These are phyloP conservation scores for Euryodendron excelsum DNA, from an alignment of 148 eudicot species.

Conservation along the genomic window DNA sequence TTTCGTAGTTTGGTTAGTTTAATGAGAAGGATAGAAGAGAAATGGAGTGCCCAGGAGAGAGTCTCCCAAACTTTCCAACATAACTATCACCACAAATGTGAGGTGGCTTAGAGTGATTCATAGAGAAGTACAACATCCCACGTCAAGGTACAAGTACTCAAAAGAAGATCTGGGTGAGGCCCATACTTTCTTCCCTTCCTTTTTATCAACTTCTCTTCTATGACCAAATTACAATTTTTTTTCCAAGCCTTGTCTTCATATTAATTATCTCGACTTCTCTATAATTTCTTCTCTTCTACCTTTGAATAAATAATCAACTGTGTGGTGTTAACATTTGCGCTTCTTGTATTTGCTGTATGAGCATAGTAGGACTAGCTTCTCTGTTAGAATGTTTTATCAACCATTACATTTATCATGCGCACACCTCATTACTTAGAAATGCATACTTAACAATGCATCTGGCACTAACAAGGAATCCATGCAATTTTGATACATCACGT, in stretches of 20 bases:
- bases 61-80: too few relatives aligned
- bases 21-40: too few relatives aligned
- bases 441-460: neutral
- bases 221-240: too few relatives aligned
- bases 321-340: too few relatives aligned
- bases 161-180: neutral
- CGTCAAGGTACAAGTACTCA: neutral
- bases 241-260: too few relatives aligned
- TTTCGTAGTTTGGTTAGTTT: too few relatives aligned
- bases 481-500: neutral
- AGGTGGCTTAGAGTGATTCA: neutral
- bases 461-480: neutral
- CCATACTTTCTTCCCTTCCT: neutral
- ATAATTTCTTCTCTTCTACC: too few relatives aligned
- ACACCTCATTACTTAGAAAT: neutral
- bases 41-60: too few relatives aligned
- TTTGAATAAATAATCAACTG: too few relatives aligned
- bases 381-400: neutral
- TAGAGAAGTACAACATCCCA: neutral
- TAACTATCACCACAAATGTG: neutral
- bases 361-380: too few relatives aligned
- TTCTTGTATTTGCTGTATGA: too few relatives aligned
- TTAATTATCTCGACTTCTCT: too few relatives aligned
- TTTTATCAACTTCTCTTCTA: neutral
- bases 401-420: neutral